Base-by-base conservation (phyloP, 495 filamentous ascomycete species). In the Penicillium lividum region DNA sequence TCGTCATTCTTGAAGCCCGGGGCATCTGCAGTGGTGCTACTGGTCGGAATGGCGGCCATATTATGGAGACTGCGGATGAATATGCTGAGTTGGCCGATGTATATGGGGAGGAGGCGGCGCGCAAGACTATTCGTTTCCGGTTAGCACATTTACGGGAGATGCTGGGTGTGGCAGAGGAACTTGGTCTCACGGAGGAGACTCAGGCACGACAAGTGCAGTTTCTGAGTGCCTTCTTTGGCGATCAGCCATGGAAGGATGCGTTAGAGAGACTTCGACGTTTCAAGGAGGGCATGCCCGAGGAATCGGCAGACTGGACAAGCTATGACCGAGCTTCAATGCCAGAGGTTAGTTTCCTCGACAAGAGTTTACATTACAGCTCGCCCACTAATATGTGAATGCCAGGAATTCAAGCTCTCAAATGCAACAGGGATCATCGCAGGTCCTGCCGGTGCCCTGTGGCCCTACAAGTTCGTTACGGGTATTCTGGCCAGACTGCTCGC, bases 21-120 rank as follows among this genome's bases (percentile, higher is more conserved):
- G 85, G 89, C 70, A 84, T 86, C 8, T 92, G 89, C 66, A 90
- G 80, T 75, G 91, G 91, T 15, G 91, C 91, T 16, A 94, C 91
- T 0, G 91, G 91, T 0, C 75, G 90, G 0, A 80, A 80, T 54
- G 76, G 77, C 0, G 74, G 74, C 0, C 74, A 78, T 49, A 68
- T 76, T 0, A 59, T 73, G 1, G 67, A 72, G 18, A 66, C 67
- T 13, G 64, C 48, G 3, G 67, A 72, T 31, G 60, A 68, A 10
- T 75, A 72, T 29, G 45, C 54, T 7, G 70, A 73, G 5, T 27
- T 68, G 0, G 71, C 57, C 1, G 66, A 66, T 28, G 8, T 4
- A 1, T 54, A 68, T 47, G 68, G 72, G 0, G 38, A 62, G 0
- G 68, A 73, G 0, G 58, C 52, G n/a, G 69, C 70, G 15, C 66